Base-by-base conservation (phyloP, 1,284 basidiomycete genomes). In the Leucoagaricus sp. region DNA sequence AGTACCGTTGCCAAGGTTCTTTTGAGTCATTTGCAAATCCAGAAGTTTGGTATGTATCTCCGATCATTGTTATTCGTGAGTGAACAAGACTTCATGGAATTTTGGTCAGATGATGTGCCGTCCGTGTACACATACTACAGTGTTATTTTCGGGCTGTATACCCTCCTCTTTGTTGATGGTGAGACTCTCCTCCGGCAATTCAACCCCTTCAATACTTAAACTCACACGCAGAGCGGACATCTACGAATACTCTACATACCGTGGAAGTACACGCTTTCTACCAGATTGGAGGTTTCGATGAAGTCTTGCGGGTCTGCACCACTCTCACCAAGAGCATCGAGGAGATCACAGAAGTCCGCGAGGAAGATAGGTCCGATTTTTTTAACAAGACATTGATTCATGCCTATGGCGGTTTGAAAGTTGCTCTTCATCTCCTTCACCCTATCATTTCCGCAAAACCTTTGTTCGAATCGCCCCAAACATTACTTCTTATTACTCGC, bases 391-490 rank as follows among this genome's bases (percentile, higher is more conserved):
- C 87, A 58, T 75, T 91, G 23, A 77, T 85, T 1, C 86, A 93
- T 66, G 89, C 91, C 0, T 92, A 87, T 58, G 86, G 87, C 33
- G 92, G 89, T 7, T 71, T 97, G 54, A 94, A 93, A 70, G 86
- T 94, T 41, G 87, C 87, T 0, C 78, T 97, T 23, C 84, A 91
- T 61, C 76, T 98, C 33, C 75, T 98, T 29, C 80, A 86, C 57
- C 86, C 89, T 7, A 78, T 98, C 47, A 82, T 93, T 26, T 88
- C 89, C 1, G 84, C 90, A 29, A 91, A 90, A 63, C 84, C 91
- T 12, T 76, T 97, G 23, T 81, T 94, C 56, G 95, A 98, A 59
- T 92, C 93, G 10, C 80, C 86, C 1, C 95, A 98, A 69, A 96
- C 94, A 0, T 69, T 80, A 2, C 74, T 91, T 19, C 80, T 93